These are phyloP conservation scores for Litsea cubeba DNA, from an alignment of 164 flowering plant species.

Conservation along the genomic window DNA sequence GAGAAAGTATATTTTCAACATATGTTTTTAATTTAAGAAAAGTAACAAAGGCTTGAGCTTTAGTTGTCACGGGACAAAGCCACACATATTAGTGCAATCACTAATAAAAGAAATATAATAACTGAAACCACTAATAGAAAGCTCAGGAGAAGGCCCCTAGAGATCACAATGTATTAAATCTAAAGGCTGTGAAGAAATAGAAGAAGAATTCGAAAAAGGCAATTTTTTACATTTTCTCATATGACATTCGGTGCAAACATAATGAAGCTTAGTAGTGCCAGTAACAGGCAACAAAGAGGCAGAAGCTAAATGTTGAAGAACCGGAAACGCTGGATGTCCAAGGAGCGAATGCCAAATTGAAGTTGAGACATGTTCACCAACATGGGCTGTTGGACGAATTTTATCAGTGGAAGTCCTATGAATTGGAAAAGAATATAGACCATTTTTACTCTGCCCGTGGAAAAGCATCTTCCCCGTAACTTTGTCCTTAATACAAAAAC, in stretches of 20 bases:
- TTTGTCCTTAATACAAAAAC: too few species aligned
- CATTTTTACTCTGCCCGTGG: neutral
- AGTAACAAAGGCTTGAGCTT: neutral
- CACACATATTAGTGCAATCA: neutral
- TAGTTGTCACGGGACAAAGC: neutral
- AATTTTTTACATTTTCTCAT: neutral
- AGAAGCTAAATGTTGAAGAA: neutral
- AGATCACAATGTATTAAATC: neutral
- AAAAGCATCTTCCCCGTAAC: neutral
- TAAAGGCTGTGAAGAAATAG: neutral
- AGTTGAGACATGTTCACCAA: neutral
- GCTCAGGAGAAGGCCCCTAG: neutral
- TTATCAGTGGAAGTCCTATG: neutral
- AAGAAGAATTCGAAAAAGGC: neutral
- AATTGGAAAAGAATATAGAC: neutral
- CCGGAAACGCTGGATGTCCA: neutral
- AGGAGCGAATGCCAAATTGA: neutral
- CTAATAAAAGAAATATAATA: neutral
- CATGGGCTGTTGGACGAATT: neutral
- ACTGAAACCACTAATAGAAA: neutral
- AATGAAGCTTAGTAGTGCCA: neutral
- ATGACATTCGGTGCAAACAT: neutral
- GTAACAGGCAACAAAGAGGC: neutral
- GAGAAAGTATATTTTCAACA: constrained; percentile 1
- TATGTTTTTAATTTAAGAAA: neutral